phyloP scores from a whole-genome alignment of 2,329 filamentous ascomycete genomes.

The Aureobasidium sp. region DNA sequence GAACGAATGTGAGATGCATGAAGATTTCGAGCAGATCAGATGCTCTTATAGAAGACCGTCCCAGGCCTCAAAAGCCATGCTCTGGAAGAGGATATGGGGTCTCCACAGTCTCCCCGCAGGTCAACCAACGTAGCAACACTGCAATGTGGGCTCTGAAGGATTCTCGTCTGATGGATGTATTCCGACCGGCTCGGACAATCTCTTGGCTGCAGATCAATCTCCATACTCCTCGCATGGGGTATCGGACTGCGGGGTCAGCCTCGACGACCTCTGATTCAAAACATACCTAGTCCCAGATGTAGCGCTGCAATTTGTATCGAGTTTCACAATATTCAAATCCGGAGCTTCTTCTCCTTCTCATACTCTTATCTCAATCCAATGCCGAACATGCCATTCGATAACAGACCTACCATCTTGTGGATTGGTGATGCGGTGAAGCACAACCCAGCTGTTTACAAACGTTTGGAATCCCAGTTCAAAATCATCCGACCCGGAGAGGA shows the following conservation, averaged over 20 bases:
- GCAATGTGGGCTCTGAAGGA: background rate
- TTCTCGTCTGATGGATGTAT: background rate
- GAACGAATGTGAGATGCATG: too few species aligned
- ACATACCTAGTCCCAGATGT: background rate
- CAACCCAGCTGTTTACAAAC: slow-evolving; percentile 34
- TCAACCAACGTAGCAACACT: too few species aligned
- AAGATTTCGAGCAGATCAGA: too few species aligned
- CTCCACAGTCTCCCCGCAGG: background rate
- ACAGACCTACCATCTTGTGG: slow-evolving; percentile 33
- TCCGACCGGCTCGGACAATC: background rate
- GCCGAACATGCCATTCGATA: background rate
- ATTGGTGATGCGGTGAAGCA: slow-evolving; percentile 37
- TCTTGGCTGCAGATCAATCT: background rate
- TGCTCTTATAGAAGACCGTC: too few species aligned
- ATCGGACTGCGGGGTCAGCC: background rate
- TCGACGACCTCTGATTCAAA: background rate
- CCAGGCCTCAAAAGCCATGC: too few species aligned
- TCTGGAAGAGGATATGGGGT: background rate
- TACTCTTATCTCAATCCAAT: background rate
- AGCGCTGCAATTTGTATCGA: too few species aligned
- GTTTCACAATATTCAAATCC: background rate
- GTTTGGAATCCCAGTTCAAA: slow-evolving; percentile 29
- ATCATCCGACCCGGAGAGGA: slow-evolving; percentile 28
- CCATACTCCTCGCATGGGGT: background rate
- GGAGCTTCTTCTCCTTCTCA: too few species aligned